Conservation (phyloP, 768 basidiomycete genomes). For the Leccinum truebloodii region DNA sequence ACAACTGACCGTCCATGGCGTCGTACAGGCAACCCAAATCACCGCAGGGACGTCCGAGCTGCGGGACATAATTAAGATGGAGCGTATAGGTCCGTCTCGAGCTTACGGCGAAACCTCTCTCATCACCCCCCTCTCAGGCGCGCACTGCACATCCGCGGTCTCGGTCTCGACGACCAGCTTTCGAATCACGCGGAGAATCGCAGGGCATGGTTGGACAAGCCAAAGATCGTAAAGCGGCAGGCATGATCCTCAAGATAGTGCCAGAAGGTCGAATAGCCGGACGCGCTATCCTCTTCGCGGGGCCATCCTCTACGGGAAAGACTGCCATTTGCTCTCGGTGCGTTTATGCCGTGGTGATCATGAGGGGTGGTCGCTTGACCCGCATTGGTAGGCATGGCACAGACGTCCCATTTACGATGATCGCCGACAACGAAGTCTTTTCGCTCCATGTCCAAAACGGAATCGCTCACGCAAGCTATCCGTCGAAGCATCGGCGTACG, state of each 20-base stretch:
- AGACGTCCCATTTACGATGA: constrained; percentile 98
- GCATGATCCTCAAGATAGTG: constrained; percentile 97
- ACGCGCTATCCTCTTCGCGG: constrained; percentile 94
- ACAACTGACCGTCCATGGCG: constrained; percentile 10
- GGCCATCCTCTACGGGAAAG: constrained; percentile 96
- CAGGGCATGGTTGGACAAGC: constrained; percentile 98
- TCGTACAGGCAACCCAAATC: constrained; percentile 64
- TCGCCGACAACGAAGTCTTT: constrained; percentile 97
- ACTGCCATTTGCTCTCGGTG: constrained; percentile 93
- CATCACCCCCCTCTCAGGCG: constrained; percentile 48
- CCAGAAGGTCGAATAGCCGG: constrained; percentile 96
- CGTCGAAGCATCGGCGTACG: constrained; percentile 94
- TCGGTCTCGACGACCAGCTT: constrained; percentile 84
- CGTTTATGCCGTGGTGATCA: constrained; percentile 7
- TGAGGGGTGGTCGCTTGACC: neutral
- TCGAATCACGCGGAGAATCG: constrained; percentile 85
- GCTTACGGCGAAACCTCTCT: neutral
- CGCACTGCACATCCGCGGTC: constrained; percentile 92
- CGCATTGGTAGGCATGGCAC: constrained; percentile 76
- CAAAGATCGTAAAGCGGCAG: constrained; percentile 95
- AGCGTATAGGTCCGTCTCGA: constrained; percentile 65
- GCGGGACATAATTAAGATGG: constrained; percentile 89
- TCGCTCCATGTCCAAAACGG: constrained; percentile 99
- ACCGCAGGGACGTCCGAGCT: constrained; percentile 76
- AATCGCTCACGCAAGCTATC: constrained; percentile 96